phyloP scores from a whole-genome alignment of 495 filamentous ascomycete species.

The Talaromyces ruber region DNA sequence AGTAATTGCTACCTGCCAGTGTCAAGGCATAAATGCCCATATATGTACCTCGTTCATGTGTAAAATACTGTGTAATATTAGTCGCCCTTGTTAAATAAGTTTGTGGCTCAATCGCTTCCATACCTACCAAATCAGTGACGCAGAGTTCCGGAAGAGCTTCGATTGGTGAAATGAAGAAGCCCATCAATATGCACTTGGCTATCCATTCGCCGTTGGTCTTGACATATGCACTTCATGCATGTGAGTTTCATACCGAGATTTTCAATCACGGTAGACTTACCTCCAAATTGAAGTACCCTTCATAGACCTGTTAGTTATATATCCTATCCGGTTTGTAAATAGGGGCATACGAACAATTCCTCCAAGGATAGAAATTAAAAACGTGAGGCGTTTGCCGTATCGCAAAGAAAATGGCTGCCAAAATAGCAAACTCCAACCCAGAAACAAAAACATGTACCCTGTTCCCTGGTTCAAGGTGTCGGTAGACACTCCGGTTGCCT shows the following conservation, averaged over 20 bases:
- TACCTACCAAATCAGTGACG: slow-evolving; percentile 49
- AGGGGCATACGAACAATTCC: slow-evolving; percentile 26
- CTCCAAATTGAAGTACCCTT: slow-evolving; percentile 30
- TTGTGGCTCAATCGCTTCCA: background rate
- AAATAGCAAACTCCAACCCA: slow-evolving; percentile 56
- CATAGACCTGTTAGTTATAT: background rate
- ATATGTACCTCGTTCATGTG: slow-evolving; percentile 56
- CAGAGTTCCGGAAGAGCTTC: slow-evolving; percentile 54
- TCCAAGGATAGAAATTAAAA: slow-evolving; percentile 49
- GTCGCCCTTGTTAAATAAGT: background rate
- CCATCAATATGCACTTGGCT: slow-evolving; percentile 49
- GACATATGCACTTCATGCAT: slow-evolving; percentile 23
- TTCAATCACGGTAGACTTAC: slow-evolving; percentile 16
- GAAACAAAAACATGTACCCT: slow-evolving; percentile 54
- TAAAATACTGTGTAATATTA: slow-evolving; percentile 41
- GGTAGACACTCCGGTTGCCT: slow-evolving; percentile 45
- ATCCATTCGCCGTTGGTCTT: slow-evolving; percentile 53
- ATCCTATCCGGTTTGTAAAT: slow-evolving; percentile 8
- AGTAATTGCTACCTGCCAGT: slow-evolving; percentile 55
- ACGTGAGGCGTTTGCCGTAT: slow-evolving; percentile 59
- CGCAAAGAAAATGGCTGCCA: slow-evolving; percentile 63
- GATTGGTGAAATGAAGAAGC: slow-evolving; percentile 59
- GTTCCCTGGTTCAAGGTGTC: slow-evolving; percentile 50
- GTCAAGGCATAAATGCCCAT: slow-evolving; percentile 58
- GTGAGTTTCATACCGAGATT: background rate